Conservation (phyloP, 371 early-diverging fungal genomes). For the Lichtheimia ramosa region DNA sequence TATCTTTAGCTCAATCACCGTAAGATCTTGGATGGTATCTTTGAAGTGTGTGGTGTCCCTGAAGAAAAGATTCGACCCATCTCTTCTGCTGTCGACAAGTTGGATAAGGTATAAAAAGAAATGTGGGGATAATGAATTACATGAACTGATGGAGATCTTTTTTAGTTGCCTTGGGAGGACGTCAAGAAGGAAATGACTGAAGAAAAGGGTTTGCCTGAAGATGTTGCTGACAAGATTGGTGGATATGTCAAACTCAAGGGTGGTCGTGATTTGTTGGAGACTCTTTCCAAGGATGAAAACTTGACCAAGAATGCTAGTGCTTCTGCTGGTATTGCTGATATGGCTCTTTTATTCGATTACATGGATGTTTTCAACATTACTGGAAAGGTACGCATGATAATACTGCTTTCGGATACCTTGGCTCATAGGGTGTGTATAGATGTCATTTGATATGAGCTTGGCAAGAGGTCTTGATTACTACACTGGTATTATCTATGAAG, state of each 20-base stretch:
- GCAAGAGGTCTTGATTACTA: conserved; percentile 99
- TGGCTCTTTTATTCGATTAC: conserved; percentile 86
- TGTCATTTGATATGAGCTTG: conserved; percentile 94
- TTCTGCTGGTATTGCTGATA: conserved; percentile 85
- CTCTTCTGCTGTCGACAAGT: conserved; percentile 98
- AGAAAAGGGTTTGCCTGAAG: conserved; percentile 83
- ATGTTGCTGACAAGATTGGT: conserved; percentile 89
- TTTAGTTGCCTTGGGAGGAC: conserved; percentile 85
- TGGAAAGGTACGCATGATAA: conserved; percentile 44
- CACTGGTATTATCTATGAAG: conserved; percentile 99
- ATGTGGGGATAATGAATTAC: too few relatives aligned
- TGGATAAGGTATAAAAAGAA: conserved; percentile 95
- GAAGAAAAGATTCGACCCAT: conserved; percentile 83
- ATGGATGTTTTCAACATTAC: conserved; percentile 80
- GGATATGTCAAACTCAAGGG: conserved; percentile 86
- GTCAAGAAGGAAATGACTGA: conserved; percentile 95
- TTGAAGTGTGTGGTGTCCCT: conserved; percentile 95
- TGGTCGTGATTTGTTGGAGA: conserved; percentile 76
- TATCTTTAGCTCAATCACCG: conserved; percentile 85
- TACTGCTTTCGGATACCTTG: not conserved
- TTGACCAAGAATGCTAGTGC: conserved; percentile 74
- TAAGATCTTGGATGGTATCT: conserved; percentile 96
- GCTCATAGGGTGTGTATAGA: conserved; percentile 22
- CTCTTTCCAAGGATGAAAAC: conserved; percentile 60
- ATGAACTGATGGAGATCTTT: not conserved